Evolutionary conservation across 306 rosid species (phyloP).

Genomic region (Medicago ruthenica): DNA sequence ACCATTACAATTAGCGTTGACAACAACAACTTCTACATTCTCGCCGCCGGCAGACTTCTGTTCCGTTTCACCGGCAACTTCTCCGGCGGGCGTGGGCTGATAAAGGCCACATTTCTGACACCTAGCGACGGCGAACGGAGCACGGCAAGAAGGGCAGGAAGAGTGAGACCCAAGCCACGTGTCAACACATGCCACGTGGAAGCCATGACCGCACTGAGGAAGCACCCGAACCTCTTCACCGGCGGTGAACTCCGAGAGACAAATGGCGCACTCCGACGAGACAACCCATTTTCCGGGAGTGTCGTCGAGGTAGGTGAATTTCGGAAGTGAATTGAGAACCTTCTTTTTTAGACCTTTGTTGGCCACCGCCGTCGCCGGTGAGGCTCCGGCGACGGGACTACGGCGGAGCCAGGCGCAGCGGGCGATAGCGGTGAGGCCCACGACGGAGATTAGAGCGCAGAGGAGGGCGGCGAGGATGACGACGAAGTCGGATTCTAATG

Average conservation of each 20-base stretch:
- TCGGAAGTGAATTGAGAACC: constrained; percentile 69
- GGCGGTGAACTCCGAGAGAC: constrained; percentile 61
- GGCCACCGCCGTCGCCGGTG: constrained; percentile 40
- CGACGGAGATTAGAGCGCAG: constrained; percentile 78
- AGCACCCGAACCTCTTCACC: constrained; percentile 68
- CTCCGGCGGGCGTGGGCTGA: constrained; percentile 47
- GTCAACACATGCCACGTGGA: constrained; percentile 72
- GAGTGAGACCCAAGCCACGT: constrained; percentile 77
- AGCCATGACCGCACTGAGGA: constrained; percentile 75
- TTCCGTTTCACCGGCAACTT: constrained; percentile 28
- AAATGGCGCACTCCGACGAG: constrained; percentile 71
- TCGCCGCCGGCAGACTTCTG: constrained; percentile 22
- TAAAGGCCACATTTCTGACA: constrained; percentile 75
- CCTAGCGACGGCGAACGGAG: constrained; percentile 54
- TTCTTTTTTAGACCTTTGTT: constrained; percentile 75
- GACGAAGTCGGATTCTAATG: constrained; percentile 69
- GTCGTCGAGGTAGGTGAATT: constrained; percentile 50
- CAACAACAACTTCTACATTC: background rate
- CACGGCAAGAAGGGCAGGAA: constrained; percentile 75
- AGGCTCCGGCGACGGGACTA: background rate
- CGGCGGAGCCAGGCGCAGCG: constrained; percentile 85
- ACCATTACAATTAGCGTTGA: background rate
- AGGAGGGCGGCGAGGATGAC: constrained; percentile 75
- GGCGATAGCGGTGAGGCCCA: constrained; percentile 72
- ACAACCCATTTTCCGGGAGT: constrained; percentile 37